Conservation (phyloP, 2,329 filamentous ascomycete genomes). For the Anthostomella pinea region DNA sequence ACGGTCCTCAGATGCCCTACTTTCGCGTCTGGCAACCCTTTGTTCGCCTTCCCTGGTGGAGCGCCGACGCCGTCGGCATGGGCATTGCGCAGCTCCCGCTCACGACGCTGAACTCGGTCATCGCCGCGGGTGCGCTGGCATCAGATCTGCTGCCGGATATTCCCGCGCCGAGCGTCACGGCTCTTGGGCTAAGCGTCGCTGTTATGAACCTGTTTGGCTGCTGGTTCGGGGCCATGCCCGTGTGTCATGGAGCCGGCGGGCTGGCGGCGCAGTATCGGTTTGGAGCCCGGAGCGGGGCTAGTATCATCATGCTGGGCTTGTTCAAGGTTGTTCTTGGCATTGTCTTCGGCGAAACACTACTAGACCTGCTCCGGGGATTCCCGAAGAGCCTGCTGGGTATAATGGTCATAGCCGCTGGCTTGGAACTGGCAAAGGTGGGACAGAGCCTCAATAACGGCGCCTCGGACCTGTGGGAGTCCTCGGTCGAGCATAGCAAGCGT, state of each 20-base stretch:
- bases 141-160: constrained; percentile 71
- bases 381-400: constrained; percentile 76
- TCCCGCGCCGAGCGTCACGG: constrained; percentile 67
- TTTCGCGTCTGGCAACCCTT: constrained; percentile 61
- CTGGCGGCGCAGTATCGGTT: constrained; percentile 90
- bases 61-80: constrained; percentile 48
- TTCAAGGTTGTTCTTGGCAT: constrained; percentile 76
- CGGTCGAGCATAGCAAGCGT: constrained; percentile 42
- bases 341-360: constrained; percentile 70
- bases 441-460: constrained; percentile 76
- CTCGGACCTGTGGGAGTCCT: constrained; percentile 45
- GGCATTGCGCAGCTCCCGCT: constrained; percentile 85
- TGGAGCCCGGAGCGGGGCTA: constrained; percentile 82
- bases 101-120: constrained; percentile 87
- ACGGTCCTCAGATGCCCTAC: constrained; percentile 42
- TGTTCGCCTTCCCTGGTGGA: constrained; percentile 43
- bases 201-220: constrained; percentile 80
- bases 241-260: constrained; percentile 90
- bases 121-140: constrained; percentile 80
- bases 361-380: constrained; percentile 67
- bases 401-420: constrained; percentile 84
- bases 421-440: constrained; percentile 84
- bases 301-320: constrained; percentile 73
- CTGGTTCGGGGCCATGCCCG: constrained; percentile 89
- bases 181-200: constrained; percentile 77